Percentiles rank a stretch among this genome's conserved stretches.
These are phyloP conservation scores for Brassica nigra DNA, from an alignment of 345 rosid species.

Conservation along the genomic window DNA sequence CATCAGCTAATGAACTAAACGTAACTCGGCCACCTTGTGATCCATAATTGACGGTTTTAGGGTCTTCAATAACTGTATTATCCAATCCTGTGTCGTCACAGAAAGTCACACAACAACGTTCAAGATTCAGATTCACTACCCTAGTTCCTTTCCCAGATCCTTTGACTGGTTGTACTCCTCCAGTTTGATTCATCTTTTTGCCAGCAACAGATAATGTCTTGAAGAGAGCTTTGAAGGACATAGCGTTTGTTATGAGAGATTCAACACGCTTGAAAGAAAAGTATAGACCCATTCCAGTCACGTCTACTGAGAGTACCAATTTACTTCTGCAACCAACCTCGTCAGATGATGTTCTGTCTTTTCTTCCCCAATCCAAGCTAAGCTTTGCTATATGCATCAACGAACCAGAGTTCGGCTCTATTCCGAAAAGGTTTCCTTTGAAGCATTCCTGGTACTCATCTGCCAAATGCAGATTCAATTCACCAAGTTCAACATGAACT, in stretches of 20 bases:
- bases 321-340: slow-evolving; percentile 60
- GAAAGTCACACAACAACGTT: slow-evolving; percentile 75
- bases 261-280: slow-evolving; percentile 76
- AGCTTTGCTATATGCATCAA: slow-evolving; percentile 84
- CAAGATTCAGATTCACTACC: slow-evolving; percentile 72
- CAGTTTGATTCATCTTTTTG: slow-evolving; percentile 54
- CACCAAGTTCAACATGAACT: slow-evolving; percentile 94
- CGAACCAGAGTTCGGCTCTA: slow-evolving; percentile 93
- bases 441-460: slow-evolving; percentile 94
- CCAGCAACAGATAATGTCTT: slow-evolving; percentile 56
- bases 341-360: slow-evolving; percentile 67
- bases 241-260: slow-evolving; percentile 66
- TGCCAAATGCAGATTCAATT: slow-evolving; percentile 85
- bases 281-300: slow-evolving; percentile 80
- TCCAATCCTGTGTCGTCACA: slow-evolving; percentile 72
- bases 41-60: slow-evolving; percentile 97
- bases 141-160: slow-evolving; percentile 82
- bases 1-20: slow-evolving; percentile 71
- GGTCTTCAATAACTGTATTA: slow-evolving; percentile 66
- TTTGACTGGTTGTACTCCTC: slow-evolving; percentile 54
- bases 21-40: slow-evolving; percentile 90
- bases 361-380: slow-evolving; percentile 91
- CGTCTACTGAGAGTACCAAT: slow-evolving; percentile 78
- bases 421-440: slow-evolving; percentile 75
- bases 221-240: slow-evolving; percentile 69